Evolutionary conservation across 768 basidiomycete genomes (phyloP), one percentile per base, ranked within the genome.

Genomic region (Lactifluus hygrophoroides): DNA sequence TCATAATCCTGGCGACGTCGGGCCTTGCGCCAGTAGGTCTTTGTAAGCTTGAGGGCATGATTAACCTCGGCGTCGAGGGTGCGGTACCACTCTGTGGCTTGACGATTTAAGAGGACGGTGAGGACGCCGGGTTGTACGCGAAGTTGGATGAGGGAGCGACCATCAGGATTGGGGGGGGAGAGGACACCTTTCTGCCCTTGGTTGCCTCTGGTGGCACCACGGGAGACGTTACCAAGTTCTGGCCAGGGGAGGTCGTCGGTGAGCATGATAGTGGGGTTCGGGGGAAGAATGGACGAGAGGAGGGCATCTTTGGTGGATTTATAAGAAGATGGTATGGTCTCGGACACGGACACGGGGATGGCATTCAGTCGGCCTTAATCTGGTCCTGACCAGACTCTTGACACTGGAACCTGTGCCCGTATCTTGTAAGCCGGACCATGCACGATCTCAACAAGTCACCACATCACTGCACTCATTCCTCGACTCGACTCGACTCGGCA

Each of bases 171-270:
- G 23, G 87, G 76, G 57, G 81, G 77, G 19, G 86, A 81, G 32
- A 90, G 73, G 44, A 83, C 85, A 61, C 88, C 88, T 68, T 90
- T 90, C 69, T 89, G 86, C 49, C 88, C 88, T 77, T 90, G 88
- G 71, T 90, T 90, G 60, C 88, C 88, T 69, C 88, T 73, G 50
- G 88, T 90, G 25, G 88, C 88, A 48, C 88, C 88, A 57, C 88
- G 80, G 55, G 88, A 88, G 64, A 90, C 86, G 67, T 90, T 90
- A 62, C 88, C 88, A 61, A 88, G 77, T 72, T 90, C 88, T 63
- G 88, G 88, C 88, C 88, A 90, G 23, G 88, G 88, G 54, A 90
- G 78, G 76, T 90, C 88, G 75, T 90, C 88, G 63, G 79, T 67
- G 59, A 76, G 71, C 76, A 79, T 79, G 28, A 38, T 57, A 54